These are phyloP conservation scores for Fusarium mundagurra DNA, from an alignment of 2,329 filamentous ascomycete species.

Conservation along the genomic window DNA sequence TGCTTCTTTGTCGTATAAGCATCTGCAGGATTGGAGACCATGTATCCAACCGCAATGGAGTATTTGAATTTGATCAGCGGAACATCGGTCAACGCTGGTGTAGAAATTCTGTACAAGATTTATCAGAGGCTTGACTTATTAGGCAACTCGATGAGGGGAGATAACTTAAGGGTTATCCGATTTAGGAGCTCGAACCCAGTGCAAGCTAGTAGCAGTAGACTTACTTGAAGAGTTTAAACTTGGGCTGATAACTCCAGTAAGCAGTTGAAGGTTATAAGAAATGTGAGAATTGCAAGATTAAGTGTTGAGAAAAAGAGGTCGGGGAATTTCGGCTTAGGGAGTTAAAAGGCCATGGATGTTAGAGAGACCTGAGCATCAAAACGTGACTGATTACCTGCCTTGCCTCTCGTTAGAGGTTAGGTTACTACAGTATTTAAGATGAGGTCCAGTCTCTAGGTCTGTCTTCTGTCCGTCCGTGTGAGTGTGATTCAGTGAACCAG, in stretches of 20 bases:
- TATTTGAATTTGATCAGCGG: background rate
- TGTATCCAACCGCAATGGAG: background rate
- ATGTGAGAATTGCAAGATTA: background rate
- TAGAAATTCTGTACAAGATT: constrained; percentile 16
- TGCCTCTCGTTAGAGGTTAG: background rate
- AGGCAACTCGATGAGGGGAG: constrained; percentile 20
- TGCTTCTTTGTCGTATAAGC: background rate
- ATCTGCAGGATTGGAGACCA: background rate
- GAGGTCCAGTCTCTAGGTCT: background rate
- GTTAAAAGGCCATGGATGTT: background rate
- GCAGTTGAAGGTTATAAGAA: background rate
- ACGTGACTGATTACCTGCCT: constrained; percentile 7
- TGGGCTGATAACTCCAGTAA: background rate
- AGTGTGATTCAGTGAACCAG: constrained; percentile 29
- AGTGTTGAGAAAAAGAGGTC: background rate
- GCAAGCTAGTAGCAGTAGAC: constrained; percentile 34
- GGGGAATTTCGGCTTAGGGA: constrained; percentile 18
- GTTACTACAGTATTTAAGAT: constrained; percentile 11
- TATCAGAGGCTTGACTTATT: constrained; percentile 8
- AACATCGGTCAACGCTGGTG: background rate
- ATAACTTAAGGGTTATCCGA: constrained; percentile 15
- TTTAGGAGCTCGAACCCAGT: constrained; percentile 17
- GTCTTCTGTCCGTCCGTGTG: background rate
- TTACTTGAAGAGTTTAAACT: constrained; percentile 16
- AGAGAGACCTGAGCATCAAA: background rate